Conservation (phyloP, 169 alveolate species). For the Blepharisma undulans region DNA sequence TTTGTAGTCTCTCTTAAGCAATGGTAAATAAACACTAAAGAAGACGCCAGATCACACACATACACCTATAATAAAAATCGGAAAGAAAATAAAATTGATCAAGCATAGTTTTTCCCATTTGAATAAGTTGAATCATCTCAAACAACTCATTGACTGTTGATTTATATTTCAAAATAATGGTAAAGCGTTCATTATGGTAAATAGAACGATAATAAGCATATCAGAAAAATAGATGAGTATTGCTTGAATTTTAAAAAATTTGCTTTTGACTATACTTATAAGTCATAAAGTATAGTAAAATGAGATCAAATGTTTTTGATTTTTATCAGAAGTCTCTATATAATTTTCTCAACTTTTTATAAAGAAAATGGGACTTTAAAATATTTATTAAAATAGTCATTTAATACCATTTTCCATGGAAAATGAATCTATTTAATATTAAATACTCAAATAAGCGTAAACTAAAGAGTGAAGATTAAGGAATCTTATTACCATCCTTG, state of each 20-base stretch:
- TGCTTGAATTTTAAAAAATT: too few relatives aligned
- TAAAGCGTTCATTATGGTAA: neutral
- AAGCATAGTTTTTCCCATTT: neutral
- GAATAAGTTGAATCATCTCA: neutral
- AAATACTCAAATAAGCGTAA: too few relatives aligned
- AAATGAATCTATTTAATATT: too few relatives aligned
- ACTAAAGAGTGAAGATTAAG: neutral
- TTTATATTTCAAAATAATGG: neutral
- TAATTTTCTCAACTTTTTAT: neutral
- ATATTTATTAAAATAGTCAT: too few relatives aligned
- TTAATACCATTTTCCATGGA: too few relatives aligned
- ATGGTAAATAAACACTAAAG: neutral
- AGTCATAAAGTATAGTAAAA: neutral
- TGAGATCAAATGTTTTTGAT: neutral
- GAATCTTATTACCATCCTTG: neutral
- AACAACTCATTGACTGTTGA: neutral
- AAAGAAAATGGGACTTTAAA: neutral
- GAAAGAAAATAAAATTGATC: neutral
- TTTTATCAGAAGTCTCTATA: neutral
- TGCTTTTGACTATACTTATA: neutral
- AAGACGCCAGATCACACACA: neutral
- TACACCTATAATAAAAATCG: neutral
- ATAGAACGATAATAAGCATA: neutral
- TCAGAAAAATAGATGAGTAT: neutral
- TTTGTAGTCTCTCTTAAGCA: neutral